phyloP scores from a whole-genome alignment of 1,284 basidiomycete species.

The Papiliotrema fonsecae region DNA sequence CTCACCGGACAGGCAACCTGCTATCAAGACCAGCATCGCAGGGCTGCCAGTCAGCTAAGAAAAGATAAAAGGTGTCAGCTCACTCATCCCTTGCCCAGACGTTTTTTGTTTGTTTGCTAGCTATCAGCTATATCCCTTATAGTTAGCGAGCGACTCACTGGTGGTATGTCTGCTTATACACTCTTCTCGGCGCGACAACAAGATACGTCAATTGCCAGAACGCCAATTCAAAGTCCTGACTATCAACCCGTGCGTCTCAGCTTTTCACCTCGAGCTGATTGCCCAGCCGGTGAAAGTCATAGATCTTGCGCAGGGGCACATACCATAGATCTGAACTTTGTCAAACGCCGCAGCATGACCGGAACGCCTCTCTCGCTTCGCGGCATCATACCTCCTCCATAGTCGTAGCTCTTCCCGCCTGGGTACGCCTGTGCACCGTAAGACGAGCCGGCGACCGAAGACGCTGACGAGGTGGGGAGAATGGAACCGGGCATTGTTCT shows the following conservation, averaged over 20 bases:
- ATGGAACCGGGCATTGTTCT: slow-evolving; percentile 1
- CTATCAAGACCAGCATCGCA: slow-evolving; percentile 79
- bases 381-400: slow-evolving; percentile 2
- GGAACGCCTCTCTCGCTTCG: slow-evolving; percentile 58
- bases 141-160: slow-evolving; percentile 26
- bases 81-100: slow-evolving; percentile 89
- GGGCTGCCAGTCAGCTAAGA: slow-evolving; percentile 49
- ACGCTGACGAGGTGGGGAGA: slow-evolving; percentile 2
- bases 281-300: too few species aligned
- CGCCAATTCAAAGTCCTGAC: slow-evolving; percentile 86
- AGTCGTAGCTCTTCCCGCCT: background rate
- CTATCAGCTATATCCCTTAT: slow-evolving; percentile 6
- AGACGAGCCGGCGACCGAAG: background rate
- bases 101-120: slow-evolving; percentile 83
- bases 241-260: background rate
- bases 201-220: slow-evolving; percentile 90
- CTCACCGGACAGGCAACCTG: slow-evolving; percentile 67
- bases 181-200: slow-evolving; percentile 80
- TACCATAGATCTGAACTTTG: slow-evolving; percentile 82
- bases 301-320: too few species aligned
- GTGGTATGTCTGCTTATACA: slow-evolving; percentile 56
- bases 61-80: background rate
- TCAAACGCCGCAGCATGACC: slow-evolving; percentile 68
- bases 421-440: slow-evolving; percentile 1
- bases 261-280: background rate